Percentiles rank a stretch among this genome's conserved stretches.
Evolutionary conservation across 192 early-diverging fungal genomes (phyloP).

Genomic region (Phlyctochytrium arcticum): DNA sequence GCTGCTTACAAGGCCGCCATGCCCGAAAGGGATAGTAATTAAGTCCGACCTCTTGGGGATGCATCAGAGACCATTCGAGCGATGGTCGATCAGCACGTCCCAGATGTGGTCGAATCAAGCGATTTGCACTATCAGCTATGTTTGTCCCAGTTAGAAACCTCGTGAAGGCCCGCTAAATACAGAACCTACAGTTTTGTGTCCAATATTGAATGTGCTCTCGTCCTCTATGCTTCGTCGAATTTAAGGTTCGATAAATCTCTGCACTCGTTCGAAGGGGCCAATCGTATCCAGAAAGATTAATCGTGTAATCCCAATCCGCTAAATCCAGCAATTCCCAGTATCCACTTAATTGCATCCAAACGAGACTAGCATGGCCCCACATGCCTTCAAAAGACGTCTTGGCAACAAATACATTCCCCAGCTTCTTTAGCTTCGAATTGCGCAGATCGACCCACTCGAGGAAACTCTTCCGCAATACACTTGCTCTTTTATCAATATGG

Average conservation of each 20-base stretch:
- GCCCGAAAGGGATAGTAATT: conserved; percentile 24
- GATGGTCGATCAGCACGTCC: conserved; percentile 7
- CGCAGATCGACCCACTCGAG: conserved; percentile 19
- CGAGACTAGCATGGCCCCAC: conserved; percentile 47
- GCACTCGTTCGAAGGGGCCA: conserved; percentile 36
- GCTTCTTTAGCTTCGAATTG: neutral
- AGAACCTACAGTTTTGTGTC: conserved; percentile 26
- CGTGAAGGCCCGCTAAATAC: neutral
- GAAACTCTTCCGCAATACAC: neutral
- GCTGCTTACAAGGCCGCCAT: conserved; percentile 37
- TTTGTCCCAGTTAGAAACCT: neutral
- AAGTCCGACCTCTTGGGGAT: conserved; percentile 31
- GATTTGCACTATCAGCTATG: conserved; percentile 31
- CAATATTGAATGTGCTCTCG: conserved; percentile 42
- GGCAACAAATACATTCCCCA: conserved; percentile 35
- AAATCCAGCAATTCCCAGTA: conserved; percentile 48
- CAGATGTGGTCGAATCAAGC: conserved; percentile 29
- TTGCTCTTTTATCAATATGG: conserved; percentile 37
- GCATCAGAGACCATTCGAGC: conserved; percentile 9
- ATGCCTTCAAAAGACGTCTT: conserved; percentile 24
- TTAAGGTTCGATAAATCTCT: conserved; percentile 33
- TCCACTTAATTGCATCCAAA: conserved; percentile 42
- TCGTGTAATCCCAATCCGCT: conserved; percentile 51
- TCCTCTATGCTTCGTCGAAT: neutral
- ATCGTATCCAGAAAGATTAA: conserved; percentile 42